These are phyloP conservation scores for Pseudogymnoascus sp. DNA, from an alignment of 2,329 filamentous ascomycete genomes.

Conservation along the genomic window DNA sequence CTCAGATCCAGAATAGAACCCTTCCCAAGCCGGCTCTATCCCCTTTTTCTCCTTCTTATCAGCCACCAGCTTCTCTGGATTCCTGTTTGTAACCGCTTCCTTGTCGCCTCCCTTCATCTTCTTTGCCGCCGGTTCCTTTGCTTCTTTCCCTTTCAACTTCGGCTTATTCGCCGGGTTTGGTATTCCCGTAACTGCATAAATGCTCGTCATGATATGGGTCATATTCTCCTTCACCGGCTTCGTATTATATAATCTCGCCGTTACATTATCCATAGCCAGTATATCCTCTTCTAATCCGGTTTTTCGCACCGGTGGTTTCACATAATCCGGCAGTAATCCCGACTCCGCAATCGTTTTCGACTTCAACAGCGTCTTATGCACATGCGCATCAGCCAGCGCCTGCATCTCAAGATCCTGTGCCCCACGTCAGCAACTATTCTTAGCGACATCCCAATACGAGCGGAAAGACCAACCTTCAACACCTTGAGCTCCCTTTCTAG, in stretches of 20 bases:
- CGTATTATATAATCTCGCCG: slow-evolving; percentile 44
- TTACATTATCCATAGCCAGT: slow-evolving; percentile 40
- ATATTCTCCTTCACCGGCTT: slow-evolving; percentile 42
- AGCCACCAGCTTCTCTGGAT: neutral
- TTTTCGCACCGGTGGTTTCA: slow-evolving; percentile 27
- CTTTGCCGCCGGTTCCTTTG: neutral
- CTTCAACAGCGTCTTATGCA: slow-evolving; percentile 42
- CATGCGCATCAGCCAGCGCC: slow-evolving; percentile 37
- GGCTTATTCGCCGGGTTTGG: slow-evolving; percentile 19
- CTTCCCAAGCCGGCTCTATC: slow-evolving; percentile 17
- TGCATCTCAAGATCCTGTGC: slow-evolving; percentile 36
- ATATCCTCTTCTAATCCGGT: slow-evolving; percentile 23
- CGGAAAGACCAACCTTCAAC: slow-evolving; percentile 34
- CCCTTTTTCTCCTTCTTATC: slow-evolving; percentile 16
- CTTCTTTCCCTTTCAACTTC: neutral
- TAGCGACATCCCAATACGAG: neutral
- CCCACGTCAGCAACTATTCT: slow-evolving; percentile 4
- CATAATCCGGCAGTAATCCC: slow-evolving; percentile 34
- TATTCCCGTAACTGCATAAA: slow-evolving; percentile 26
- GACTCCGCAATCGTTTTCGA: slow-evolving; percentile 40
- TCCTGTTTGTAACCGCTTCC: neutral
- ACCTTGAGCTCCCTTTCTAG: slow-evolving; percentile 52
- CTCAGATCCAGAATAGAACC: slow-evolving; percentile 17
- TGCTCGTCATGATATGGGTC: slow-evolving; percentile 28
- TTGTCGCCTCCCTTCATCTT: neutral